Evolutionary conservation across 805 yeast genomes (phyloP).

Genomic region (Candida tammaniensis): DNA sequence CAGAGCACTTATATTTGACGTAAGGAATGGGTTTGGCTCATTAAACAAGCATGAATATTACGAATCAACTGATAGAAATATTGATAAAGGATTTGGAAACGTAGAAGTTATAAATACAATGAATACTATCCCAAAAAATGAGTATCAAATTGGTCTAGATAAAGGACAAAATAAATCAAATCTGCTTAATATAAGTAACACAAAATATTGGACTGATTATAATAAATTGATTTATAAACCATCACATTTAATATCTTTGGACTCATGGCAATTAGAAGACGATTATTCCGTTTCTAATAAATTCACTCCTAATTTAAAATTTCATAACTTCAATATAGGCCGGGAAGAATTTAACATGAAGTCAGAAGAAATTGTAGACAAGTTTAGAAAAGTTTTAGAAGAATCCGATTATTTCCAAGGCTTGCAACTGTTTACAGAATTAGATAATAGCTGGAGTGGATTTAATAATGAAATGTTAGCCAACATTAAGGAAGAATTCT

Average conservation of each 20-base stretch:
- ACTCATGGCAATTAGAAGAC: conserved; percentile 52
- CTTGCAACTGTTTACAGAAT: conserved; percentile 62
- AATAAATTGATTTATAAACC: conserved; percentile 67
- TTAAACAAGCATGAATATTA: conserved; percentile 53
- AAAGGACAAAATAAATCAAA: conserved; percentile 27
- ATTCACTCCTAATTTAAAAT: conserved; percentile 34
- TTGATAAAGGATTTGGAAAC: neutral
- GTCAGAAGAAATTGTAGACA: conserved; percentile 39
- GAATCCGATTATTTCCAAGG: conserved; percentile 75
- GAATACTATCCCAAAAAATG: conserved; percentile 43
- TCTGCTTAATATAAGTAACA: conserved; percentile 36
- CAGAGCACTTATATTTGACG: conserved; percentile 78
- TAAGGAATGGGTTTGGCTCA: conserved; percentile 72
- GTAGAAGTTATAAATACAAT: conserved; percentile 29
- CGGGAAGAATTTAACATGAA: conserved; percentile 50
- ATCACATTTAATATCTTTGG: conserved; percentile 48
- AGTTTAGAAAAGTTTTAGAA: conserved; percentile 65
- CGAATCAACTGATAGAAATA: conserved; percentile 13
- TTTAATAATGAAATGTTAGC: conserved; percentile 51
- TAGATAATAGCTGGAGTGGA: conserved; percentile 86
- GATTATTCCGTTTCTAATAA: conserved; percentile 18
- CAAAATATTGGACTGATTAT: conserved; percentile 80
- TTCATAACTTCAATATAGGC: conserved; percentile 55
- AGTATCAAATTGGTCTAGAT: conserved; percentile 67
- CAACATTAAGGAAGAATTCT: conserved; percentile 67